A percentile compares a stretch with the other conserved stretches of the same genome.
Evolutionary conservation across 495 filamentous ascomycete species (phyloP).

Genomic region (Podospora tetraspora): DNA sequence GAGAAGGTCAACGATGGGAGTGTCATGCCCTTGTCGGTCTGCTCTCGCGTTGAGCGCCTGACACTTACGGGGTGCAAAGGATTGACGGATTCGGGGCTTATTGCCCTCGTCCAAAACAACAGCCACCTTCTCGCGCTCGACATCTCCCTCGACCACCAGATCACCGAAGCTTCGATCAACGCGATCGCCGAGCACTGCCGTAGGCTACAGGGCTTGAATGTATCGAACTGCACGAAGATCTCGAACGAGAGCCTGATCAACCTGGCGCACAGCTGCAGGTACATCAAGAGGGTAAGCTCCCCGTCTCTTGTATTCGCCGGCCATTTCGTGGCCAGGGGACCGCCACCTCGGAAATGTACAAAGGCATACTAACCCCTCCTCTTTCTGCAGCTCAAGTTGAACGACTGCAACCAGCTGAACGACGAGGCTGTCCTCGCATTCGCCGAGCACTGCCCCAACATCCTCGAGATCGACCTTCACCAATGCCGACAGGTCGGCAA

Average conservation of each 20-base stretch:
- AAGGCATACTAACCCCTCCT: slow-evolving; percentile 21
- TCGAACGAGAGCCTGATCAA: slow-evolving; percentile 78
- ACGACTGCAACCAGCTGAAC: slow-evolving; percentile 73
- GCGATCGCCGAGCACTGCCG: slow-evolving; percentile 76
- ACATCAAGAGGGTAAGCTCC: slow-evolving; percentile 74
- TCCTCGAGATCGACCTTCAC: slow-evolving; percentile 94
- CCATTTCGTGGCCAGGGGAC: neutral
- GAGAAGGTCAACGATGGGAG: slow-evolving; percentile 82
- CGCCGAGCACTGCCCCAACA: slow-evolving; percentile 79
- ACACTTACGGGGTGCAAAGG: slow-evolving; percentile 87
- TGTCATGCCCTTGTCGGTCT: slow-evolving; percentile 71
- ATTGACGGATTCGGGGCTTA: slow-evolving; percentile 78
- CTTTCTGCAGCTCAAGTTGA: slow-evolving; percentile 76
- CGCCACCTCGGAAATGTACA: slow-evolving; percentile 1
- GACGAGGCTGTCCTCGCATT: slow-evolving; percentile 78
- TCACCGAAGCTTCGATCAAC: slow-evolving; percentile 78
- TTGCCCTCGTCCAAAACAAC: slow-evolving; percentile 72
- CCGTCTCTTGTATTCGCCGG: neutral
- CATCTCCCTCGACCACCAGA: slow-evolving; percentile 69
- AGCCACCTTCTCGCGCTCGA: slow-evolving; percentile 82
- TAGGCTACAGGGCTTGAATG: slow-evolving; percentile 86
- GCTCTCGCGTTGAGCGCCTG: slow-evolving; percentile 87
- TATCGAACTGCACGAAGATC: slow-evolving; percentile 77
- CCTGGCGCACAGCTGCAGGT: slow-evolving; percentile 78
- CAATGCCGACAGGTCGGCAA: slow-evolving; percentile 77